phyloP scores from a whole-genome alignment of 495 filamentous ascomycete species.

The Trichoderma parareesei region DNA sequence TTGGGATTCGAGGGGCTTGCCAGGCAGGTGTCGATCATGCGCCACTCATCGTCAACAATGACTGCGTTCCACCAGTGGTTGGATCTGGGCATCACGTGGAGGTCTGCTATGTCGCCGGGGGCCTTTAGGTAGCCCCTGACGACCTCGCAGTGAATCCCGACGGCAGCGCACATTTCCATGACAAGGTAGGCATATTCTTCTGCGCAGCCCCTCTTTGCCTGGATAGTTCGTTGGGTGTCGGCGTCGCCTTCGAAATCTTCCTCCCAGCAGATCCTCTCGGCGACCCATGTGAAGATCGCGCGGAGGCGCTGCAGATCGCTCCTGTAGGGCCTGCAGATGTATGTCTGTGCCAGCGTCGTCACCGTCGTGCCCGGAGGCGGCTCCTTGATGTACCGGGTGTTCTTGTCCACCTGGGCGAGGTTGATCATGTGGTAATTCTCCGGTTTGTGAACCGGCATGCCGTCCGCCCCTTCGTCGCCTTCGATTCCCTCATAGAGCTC shows the following conservation, averaged over 20 bases:
- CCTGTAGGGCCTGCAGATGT: slow-evolving; percentile 88
- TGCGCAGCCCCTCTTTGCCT: slow-evolving; percentile 75
- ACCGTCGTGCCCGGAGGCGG: slow-evolving; percentile 87
- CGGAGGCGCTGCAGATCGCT: slow-evolving; percentile 89
- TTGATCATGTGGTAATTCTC: slow-evolving; percentile 75
- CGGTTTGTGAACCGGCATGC: slow-evolving; percentile 71
- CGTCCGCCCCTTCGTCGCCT: slow-evolving; percentile 84
- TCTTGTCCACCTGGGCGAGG: slow-evolving; percentile 84
- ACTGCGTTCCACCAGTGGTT: slow-evolving; percentile 99
- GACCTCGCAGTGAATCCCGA: slow-evolving; percentile 78
- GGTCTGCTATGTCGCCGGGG: slow-evolving; percentile 75
- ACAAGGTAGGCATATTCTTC: slow-evolving; percentile 87
- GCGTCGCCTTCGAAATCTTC: slow-evolving; percentile 74
- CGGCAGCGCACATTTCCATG: slow-evolving; percentile 84
- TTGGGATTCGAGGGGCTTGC: slow-evolving; percentile 84
- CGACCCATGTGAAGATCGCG: slow-evolving; percentile 94
- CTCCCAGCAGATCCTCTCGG: slow-evolving; percentile 94
- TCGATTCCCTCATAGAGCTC: slow-evolving; percentile 76
- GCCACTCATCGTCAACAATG: slow-evolving; percentile 88
- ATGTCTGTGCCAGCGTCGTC: slow-evolving; percentile 76
- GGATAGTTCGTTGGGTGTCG: slow-evolving; percentile 74
- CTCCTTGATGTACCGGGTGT: slow-evolving; percentile 79
- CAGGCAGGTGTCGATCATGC: slow-evolving; percentile 90
- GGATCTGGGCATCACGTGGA: slow-evolving; percentile 63
- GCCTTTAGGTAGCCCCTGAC: slow-evolving; percentile 83